phyloP scores from a whole-genome alignment of 331 rosid genomes.

The Quercus phellos region DNA sequence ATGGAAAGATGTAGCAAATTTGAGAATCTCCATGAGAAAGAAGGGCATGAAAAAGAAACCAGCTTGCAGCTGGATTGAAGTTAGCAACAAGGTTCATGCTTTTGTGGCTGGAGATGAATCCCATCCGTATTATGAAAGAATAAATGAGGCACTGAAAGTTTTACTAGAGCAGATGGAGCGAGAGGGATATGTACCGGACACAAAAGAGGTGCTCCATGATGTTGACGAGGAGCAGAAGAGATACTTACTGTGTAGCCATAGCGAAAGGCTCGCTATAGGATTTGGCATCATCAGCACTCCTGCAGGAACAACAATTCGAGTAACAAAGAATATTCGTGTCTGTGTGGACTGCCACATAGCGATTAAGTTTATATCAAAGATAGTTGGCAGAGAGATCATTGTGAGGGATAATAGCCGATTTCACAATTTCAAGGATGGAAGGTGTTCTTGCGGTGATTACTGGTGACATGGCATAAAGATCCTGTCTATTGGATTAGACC shows the following conservation, averaged over 20 bases:
- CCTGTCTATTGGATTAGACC: not conserved
- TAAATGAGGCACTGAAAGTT: slow-evolving; percentile 34
- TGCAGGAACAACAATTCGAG: slow-evolving; percentile 37
- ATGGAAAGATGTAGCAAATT: slow-evolving; percentile 46
- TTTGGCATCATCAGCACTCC: slow-evolving; percentile 46
- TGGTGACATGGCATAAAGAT: slow-evolving; percentile 22
- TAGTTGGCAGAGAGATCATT: slow-evolving; percentile 40
- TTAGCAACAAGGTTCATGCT: slow-evolving; percentile 38
- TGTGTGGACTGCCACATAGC: slow-evolving; percentile 46
- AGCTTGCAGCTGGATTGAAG: slow-evolving; percentile 57
- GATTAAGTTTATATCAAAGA: slow-evolving; percentile 38
- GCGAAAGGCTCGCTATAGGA: slow-evolving; percentile 53
- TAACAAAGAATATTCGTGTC: slow-evolving; percentile 46
- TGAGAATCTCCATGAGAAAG: slow-evolving; percentile 35
- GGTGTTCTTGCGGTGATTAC: slow-evolving; percentile 43
- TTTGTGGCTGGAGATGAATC: slow-evolving; percentile 45
- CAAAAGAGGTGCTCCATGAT: slow-evolving; percentile 44
- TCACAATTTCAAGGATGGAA: slow-evolving; percentile 45
- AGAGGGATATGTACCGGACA: slow-evolving; percentile 42
- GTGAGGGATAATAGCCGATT: slow-evolving; percentile 50
- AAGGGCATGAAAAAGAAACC: slow-evolving; percentile 45
- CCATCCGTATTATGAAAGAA: slow-evolving; percentile 36
- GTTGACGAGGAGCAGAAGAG: slow-evolving; percentile 55
- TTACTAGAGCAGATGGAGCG: slow-evolving; percentile 46
- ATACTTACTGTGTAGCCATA: slow-evolving; percentile 30